Evolutionary conservation across 1,139 yeast genomes (phyloP).

Genomic region (Yamadazyma membranifaciens): DNA sequence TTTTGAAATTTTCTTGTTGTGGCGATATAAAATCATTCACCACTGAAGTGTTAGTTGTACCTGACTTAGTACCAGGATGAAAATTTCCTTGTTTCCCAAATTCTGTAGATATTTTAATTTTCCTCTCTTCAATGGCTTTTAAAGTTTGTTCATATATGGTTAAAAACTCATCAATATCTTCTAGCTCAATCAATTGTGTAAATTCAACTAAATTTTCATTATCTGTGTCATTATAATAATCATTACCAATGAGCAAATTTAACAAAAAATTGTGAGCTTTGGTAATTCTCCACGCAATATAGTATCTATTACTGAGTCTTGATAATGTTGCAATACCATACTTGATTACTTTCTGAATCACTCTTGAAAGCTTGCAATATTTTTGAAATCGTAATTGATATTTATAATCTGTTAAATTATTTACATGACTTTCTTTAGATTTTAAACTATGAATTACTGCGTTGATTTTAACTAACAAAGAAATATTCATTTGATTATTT

Average conservation of each 20-base stretch:
- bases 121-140: slow-evolving; percentile 6
- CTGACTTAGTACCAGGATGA: background rate
- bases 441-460: slow-evolving; percentile 23
- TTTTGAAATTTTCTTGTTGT: background rate
- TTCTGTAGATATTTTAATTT: background rate
- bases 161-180: slow-evolving; percentile 13
- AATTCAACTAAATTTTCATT: slow-evolving; percentile 4
- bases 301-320: slow-evolving; percentile 35
- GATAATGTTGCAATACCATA: slow-evolving; percentile 25
- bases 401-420: slow-evolving; percentile 15
- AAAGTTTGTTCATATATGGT: slow-evolving; percentile 9
- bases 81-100: background rate
- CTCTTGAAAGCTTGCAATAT: slow-evolving; percentile 19
- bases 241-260: slow-evolving; percentile 21
- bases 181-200: slow-evolving; percentile 4
- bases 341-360: slow-evolving; percentile 20
- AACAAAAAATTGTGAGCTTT: slow-evolving; percentile 34
- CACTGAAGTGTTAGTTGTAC: background rate
- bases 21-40: background rate
- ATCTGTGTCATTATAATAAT: slow-evolving; percentile 18
- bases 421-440: slow-evolving; percentile 18
- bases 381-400: slow-evolving; percentile 21
- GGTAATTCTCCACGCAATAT: slow-evolving; percentile 44
- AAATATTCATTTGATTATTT: slow-evolving; percentile 27
- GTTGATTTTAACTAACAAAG: slow-evolving; percentile 21